These are phyloP conservation scores for Gamarada debralockiae DNA, from an alignment of 495 filamentous ascomycete species.

Conservation along the genomic window DNA sequence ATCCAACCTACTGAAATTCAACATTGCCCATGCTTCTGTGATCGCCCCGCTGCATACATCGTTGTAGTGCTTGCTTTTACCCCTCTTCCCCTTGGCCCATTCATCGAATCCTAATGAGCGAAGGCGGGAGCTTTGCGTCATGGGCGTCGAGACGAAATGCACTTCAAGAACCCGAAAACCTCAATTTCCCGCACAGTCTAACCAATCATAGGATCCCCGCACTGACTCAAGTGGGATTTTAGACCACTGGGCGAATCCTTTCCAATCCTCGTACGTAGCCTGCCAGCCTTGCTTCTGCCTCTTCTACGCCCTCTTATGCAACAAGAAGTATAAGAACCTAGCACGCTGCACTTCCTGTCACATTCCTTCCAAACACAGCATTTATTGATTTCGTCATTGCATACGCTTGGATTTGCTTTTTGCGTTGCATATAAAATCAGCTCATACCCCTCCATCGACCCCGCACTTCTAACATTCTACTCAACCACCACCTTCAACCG, in stretches of 20 bases:
- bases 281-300: background rate
- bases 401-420: too few species aligned
- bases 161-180: background rate
- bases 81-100: background rate
- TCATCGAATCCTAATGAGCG: background rate
- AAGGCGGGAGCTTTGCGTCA: constrained; percentile 5
- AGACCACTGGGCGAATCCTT: too few species aligned
- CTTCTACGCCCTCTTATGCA: background rate
- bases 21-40: background rate
- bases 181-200: background rate
- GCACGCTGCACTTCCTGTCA: too few species aligned
- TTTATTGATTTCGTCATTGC: too few species aligned
- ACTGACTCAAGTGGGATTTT: too few species aligned
- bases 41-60: background rate
- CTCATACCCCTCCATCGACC: background rate
- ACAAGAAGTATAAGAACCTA: too few species aligned
- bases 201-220: background rate
- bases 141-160: background rate
- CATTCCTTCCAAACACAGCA: too few species aligned
- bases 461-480: background rate
- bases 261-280: background rate
- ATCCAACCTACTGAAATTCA: background rate
- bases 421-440: background rate
- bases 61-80: background rate
- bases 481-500: background rate